phyloP scores from a whole-genome alignment of 257 asterid species.

The Verbascum thapsus region DNA sequence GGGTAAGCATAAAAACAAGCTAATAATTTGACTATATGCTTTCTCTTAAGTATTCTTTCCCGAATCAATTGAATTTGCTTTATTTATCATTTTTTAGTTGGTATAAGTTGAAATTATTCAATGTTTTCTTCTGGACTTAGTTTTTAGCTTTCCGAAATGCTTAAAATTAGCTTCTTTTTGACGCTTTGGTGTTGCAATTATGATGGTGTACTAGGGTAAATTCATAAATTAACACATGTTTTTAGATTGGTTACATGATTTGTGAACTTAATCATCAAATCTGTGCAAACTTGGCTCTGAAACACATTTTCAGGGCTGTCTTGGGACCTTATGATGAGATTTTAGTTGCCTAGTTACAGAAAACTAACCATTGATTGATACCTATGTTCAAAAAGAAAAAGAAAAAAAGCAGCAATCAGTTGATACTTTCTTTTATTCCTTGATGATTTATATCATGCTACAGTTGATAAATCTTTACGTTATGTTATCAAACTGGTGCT shows the following conservation, averaged over 20 bases:
- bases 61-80: not conserved
- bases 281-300: conserved; percentile 1
- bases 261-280: not conserved
- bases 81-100: not conserved
- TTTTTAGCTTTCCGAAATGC: not conserved
- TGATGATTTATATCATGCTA: conserved; percentile 15
- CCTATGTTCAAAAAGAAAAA: too few relatives aligned
- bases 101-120: not conserved
- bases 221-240: not conserved
- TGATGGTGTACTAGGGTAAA: not conserved
- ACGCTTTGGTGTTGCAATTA: not conserved
- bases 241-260: conserved; percentile 5
- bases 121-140: conserved; percentile 4
- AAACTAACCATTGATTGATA: conserved; percentile 11
- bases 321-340: conserved; percentile 9
- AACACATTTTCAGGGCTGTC: not conserved
- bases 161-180: not conserved
- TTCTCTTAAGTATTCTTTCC: not conserved
- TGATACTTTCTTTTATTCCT: conserved; percentile 1
- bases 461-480: conserved; percentile 18
- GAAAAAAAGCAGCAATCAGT: too few relatives aligned
- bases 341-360: conserved; percentile 20
- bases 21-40: not conserved
- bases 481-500: conserved; percentile 23
- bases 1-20: not conserved